These are phyloP conservation scores for Phaeophleospora eucalypticola DNA, from an alignment of 2,329 filamentous ascomycete species.

Conservation along the genomic window DNA sequence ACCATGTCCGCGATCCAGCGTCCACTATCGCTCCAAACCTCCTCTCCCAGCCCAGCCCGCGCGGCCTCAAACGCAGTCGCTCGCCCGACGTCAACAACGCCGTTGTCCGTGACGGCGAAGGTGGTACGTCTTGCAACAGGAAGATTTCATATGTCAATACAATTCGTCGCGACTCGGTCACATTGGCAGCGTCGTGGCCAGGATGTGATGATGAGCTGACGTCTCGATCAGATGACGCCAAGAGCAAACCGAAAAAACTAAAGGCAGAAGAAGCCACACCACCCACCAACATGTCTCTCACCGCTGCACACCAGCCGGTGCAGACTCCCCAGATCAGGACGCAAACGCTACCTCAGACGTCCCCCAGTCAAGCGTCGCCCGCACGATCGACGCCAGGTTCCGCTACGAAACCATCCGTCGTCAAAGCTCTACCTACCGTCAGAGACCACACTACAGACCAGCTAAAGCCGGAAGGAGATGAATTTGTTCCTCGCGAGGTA, in stretches of 20 bases:
- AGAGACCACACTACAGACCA: constrained; percentile 97
- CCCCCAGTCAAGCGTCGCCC: constrained; percentile 59
- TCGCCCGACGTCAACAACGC: constrained; percentile 61
- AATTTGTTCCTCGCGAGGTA: constrained; percentile 89
- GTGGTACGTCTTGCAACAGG: constrained; percentile 58
- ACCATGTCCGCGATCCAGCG: constrained; percentile 26
- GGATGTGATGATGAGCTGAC: too few species aligned
- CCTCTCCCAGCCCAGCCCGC: constrained; percentile 50
- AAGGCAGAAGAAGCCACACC: constrained; percentile 19
- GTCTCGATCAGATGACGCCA: constrained; percentile 38
- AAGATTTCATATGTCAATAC: too few species aligned
- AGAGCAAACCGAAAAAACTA: constrained; percentile 35
- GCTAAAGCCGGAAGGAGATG: constrained; percentile 80
- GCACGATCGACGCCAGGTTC: constrained; percentile 71
- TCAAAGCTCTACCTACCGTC: constrained; percentile 93
- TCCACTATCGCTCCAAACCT: constrained; percentile 44
- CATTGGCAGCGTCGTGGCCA: too few species aligned
- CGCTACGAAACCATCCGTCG: constrained; percentile 61
- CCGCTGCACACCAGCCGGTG: constrained; percentile 43
- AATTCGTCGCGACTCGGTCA: too few species aligned
- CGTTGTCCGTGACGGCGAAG: constrained; percentile 51
- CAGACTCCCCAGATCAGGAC: constrained; percentile 54
- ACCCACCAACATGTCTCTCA: constrained; percentile 39
- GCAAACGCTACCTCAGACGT: constrained; percentile 46
- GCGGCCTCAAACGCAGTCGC: constrained; percentile 74